These are phyloP conservation scores for Gossypium stocksii DNA, from an alignment of 345 rosid genomes.

Conservation along the genomic window DNA sequence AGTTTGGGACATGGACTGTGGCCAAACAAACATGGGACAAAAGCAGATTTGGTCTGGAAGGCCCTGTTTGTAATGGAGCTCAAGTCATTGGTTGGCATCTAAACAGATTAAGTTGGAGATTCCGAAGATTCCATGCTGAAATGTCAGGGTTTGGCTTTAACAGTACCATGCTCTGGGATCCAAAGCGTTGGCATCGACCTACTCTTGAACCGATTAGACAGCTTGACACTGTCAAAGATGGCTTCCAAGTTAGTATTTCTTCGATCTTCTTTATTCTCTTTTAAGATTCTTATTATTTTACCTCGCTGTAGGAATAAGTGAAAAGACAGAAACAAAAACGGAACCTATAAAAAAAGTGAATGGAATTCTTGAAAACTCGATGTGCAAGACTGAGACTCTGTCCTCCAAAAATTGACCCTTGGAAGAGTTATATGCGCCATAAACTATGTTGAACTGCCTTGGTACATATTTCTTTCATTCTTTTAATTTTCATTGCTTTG, in stretches of 20 bases:
- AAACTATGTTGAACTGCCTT: background rate
- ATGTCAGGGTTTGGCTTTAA: slow-evolving; percentile 63
- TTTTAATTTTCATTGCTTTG: background rate
- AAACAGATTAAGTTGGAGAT: slow-evolving; percentile 25
- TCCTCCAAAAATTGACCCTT: background rate
- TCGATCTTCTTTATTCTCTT: background rate
- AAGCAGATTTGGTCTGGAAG: slow-evolving; percentile 35
- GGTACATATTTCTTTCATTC: background rate
- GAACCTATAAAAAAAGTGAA: too few species aligned
- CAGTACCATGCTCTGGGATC: slow-evolving; percentile 62
- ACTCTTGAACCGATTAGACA: slow-evolving; percentile 48
- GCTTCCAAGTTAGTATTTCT: slow-evolving; percentile 36
- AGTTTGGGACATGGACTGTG: slow-evolving; percentile 61
- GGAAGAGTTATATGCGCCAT: background rate
- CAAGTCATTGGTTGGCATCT: slow-evolving; percentile 58
- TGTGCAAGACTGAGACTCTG: background rate
- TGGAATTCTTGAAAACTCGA: background rate
- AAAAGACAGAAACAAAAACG: too few species aligned
- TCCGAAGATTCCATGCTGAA: slow-evolving; percentile 50
- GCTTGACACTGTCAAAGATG: slow-evolving; percentile 39
- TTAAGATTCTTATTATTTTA: background rate
- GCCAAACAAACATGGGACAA: slow-evolving; percentile 35
- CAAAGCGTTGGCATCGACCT: slow-evolving; percentile 54
- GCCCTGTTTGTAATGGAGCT: slow-evolving; percentile 58
- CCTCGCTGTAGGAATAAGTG: background rate